Evolutionary conservation across 768 basidiomycete genomes (phyloP).

Genomic region (Lenzites betulinus): DNA sequence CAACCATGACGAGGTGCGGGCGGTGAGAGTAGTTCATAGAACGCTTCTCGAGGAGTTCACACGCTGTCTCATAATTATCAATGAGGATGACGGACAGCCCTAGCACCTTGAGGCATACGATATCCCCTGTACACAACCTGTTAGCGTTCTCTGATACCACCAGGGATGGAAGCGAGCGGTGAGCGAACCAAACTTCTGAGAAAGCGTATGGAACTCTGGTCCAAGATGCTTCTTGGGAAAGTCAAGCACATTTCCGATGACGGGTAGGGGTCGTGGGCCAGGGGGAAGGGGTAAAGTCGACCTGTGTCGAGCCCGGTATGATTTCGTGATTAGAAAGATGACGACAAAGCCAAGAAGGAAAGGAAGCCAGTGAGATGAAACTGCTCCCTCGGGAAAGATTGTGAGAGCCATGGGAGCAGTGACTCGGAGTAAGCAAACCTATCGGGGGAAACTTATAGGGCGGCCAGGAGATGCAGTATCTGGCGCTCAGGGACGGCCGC

Average conservation of each 20-base stretch:
- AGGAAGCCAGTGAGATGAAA: neutral
- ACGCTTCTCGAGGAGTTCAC: constrained; percentile 69
- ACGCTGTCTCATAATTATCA: constrained; percentile 55
- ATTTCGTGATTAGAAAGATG: neutral
- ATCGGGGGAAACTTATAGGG: too few relatives aligned
- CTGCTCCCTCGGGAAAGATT: too few relatives aligned
- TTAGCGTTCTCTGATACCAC: neutral
- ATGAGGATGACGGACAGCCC: constrained; percentile 70
- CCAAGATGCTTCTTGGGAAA: constrained; percentile 20
- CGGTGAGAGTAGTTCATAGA: constrained; percentile 77
- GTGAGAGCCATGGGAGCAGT: too few relatives aligned
- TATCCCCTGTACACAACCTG: neutral
- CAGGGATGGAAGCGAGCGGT: too few relatives aligned
- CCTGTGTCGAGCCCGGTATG: neutral
- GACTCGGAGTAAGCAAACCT: too few relatives aligned
- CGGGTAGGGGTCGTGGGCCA: constrained; percentile 25
- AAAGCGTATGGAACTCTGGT: constrained; percentile 16
- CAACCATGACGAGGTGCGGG: constrained; percentile 48
- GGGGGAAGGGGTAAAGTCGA: constrained; percentile 20
- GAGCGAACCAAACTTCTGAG: constrained; percentile 20
- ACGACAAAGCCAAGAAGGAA: neutral
- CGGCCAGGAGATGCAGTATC: too few relatives aligned
- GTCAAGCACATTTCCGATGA: constrained; percentile 27
- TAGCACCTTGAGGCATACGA: constrained; percentile 50
- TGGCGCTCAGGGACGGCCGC: too few relatives aligned